phyloP scores from a whole-genome alignment of 495 filamentous ascomycete genomes.

The Cenococcum geophilum region DNA sequence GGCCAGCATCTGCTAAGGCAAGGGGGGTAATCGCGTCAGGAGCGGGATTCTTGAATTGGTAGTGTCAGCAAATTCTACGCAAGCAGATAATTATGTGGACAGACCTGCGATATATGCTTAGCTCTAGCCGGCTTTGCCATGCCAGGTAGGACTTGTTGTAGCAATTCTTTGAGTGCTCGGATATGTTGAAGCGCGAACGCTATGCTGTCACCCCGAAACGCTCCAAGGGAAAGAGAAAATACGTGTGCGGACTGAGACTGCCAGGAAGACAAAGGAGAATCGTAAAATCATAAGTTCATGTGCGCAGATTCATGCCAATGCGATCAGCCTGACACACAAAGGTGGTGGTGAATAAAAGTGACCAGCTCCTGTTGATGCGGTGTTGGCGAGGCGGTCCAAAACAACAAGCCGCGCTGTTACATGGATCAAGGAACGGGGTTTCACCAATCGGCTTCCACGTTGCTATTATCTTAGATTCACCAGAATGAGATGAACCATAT shows the following conservation, averaged over 20 bases:
- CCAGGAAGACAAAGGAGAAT: slow-evolving; percentile 1
- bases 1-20: neutral
- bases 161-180: neutral
- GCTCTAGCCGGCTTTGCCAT: neutral
- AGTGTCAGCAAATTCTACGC: neutral
- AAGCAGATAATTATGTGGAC: neutral
- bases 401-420: slow-evolving; percentile 4
- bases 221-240: slow-evolving; percentile 1
- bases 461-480: neutral
- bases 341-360: neutral
- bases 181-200: neutral
- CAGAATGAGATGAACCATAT: neutral
- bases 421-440: slow-evolving; percentile 6
- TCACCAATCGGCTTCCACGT: neutral
- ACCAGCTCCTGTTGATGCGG: neutral
- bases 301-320: neutral
- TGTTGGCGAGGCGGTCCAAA: neutral
- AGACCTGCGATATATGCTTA: neutral
- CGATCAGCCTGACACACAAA: neutral
- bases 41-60: neutral
- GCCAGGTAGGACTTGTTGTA: neutral
- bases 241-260: neutral
- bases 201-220: neutral
- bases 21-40: neutral
- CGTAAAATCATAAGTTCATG: slow-evolving; percentile 5